Base-by-base conservation (phyloP, 73 alveolate species). In the Paramecium primaurelia region DNA sequence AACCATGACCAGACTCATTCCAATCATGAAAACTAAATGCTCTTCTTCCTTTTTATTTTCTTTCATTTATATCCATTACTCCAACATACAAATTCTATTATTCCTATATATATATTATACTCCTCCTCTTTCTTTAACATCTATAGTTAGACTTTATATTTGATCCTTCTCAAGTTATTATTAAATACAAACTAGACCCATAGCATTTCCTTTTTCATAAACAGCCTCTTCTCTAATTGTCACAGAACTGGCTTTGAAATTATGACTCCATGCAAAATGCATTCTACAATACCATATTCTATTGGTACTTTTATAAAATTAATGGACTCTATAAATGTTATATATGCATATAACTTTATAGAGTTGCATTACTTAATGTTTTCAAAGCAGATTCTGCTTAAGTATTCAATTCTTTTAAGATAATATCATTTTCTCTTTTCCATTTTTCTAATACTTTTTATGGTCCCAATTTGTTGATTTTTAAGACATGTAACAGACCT, bases 11-110 rank as follows among this genome's bases (percentile, higher is more conserved):
- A 14, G 88, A 75, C 6, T 75, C 88, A 75, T 75, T 75, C 88
- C 88, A 75, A 16, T 75, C 88, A 42, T 75, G 88, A 38, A 75
- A 75, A 38, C 60, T 38, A 42, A 75, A 75, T 75, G 88, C 88
- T 42, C 60, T 75, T 42, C 88, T 75, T 75, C 88, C 88, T 75
- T 38, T 75, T n/a, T 11, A 22, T 75, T 37, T 75, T 75, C 88
- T 37, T 75, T 75, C 88, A 7, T 75, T 75, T 11, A 38, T 38
- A 75, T 75, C 88, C 88, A 75, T 42, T 0, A 75, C 88, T 30
- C 88, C 88, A 6, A 75, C 37, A 38, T 75, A 75, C n/a, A 75
- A 38, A 36, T 75, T 75, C 88, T 75, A 37, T 75, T 75, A 12
- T 75, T 22, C 25, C 25, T 75, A 2, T 1, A 71, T 73, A 49